Conservation (phyloP, 2,329 filamentous ascomycete genomes). For the Clonostachys byssicola region DNA sequence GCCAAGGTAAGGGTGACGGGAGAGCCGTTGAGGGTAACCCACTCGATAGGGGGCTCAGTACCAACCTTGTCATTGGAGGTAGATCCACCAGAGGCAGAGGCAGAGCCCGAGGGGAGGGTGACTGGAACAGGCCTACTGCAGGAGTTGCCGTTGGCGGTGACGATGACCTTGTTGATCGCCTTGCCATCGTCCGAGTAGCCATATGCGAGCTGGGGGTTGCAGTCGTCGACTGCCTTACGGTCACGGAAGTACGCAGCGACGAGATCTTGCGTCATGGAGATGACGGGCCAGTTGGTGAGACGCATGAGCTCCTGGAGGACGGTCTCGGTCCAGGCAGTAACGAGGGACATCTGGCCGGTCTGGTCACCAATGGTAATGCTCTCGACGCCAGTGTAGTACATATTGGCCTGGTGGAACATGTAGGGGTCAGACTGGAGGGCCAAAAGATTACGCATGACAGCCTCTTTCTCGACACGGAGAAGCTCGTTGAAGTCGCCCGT, state of each 20-base stretch:
- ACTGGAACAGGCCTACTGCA: slow-evolving; percentile 49
- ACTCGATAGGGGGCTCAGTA: slow-evolving; percentile 44
- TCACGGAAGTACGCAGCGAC: slow-evolving; percentile 44
- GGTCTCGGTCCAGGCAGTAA: slow-evolving; percentile 55
- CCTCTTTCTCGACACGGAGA: slow-evolving; percentile 41
- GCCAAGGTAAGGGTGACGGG: slow-evolving; percentile 33
- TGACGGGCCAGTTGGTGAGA: slow-evolving; percentile 23
- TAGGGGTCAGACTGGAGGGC: slow-evolving; percentile 48
- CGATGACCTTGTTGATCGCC: slow-evolving; percentile 43
- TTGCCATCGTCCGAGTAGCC: slow-evolving; percentile 31
- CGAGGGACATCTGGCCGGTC: slow-evolving; percentile 40
- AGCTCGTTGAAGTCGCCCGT: slow-evolving; percentile 47
- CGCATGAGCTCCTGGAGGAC: slow-evolving; percentile 48
- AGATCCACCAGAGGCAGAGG: slow-evolving; percentile 34
- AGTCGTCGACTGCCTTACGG: slow-evolving; percentile 47
- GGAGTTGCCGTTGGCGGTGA: slow-evolving; percentile 41
- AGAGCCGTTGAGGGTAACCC: slow-evolving; percentile 37
- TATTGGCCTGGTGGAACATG: slow-evolving; percentile 64
- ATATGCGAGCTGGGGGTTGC: slow-evolving; percentile 43
- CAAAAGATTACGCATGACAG: slow-evolving; percentile 52
- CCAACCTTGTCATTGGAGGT: slow-evolving; percentile 45
- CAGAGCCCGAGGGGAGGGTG: slow-evolving; percentile 40
- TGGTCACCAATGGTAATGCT: slow-evolving; percentile 43
- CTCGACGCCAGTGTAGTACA: slow-evolving; percentile 43
- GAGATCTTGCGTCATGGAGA: slow-evolving; percentile 32